These are phyloP conservation scores for Chalciporus chontae DNA, from an alignment of 768 basidiomycete species.

Conservation along the genomic window DNA sequence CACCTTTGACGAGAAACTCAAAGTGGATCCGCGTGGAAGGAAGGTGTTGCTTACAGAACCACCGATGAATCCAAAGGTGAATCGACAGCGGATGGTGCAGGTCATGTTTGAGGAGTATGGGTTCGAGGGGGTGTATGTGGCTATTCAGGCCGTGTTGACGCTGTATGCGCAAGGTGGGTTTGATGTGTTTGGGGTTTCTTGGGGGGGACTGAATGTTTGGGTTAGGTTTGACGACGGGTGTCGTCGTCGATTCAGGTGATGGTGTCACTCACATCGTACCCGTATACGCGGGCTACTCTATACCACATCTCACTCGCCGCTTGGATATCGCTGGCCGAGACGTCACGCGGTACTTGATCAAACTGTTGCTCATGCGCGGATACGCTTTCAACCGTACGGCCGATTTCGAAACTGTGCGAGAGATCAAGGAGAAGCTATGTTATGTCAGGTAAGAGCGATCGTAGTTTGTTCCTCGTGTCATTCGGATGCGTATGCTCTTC, in stretches of 20 bases:
- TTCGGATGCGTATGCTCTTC: background rate
- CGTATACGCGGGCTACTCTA: conserved; percentile 94
- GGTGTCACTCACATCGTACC: conserved; percentile 99
- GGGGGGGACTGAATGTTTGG: conserved; percentile 2
- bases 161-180: conserved; percentile 94
- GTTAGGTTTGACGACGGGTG: conserved; percentile 94
- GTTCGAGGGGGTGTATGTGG: conserved; percentile 93
- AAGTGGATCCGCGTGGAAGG: conserved; percentile 77
- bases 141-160: conserved; percentile 97
- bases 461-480: background rate
- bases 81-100: conserved; percentile 91
- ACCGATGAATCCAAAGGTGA: conserved; percentile 96
- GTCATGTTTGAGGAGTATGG: conserved; percentile 99
- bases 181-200: background rate
- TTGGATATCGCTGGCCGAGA: conserved; percentile 98
- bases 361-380: conserved; percentile 99
- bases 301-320: conserved; percentile 91
- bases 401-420: conserved; percentile 97
- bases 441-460: conserved; percentile 75
- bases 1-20: conserved; percentile 94
- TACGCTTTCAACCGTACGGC: conserved; percentile 99
- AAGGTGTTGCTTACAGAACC: conserved; percentile 97
- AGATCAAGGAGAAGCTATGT: conserved; percentile 99
- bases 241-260: conserved; percentile 98
- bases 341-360: conserved; percentile 98